Evolutionary conservation across 371 early-diverging fungal species (phyloP), one percentile per base, ranked within the genome.

Genomic region (Saksenaea oblongispora): DNA sequence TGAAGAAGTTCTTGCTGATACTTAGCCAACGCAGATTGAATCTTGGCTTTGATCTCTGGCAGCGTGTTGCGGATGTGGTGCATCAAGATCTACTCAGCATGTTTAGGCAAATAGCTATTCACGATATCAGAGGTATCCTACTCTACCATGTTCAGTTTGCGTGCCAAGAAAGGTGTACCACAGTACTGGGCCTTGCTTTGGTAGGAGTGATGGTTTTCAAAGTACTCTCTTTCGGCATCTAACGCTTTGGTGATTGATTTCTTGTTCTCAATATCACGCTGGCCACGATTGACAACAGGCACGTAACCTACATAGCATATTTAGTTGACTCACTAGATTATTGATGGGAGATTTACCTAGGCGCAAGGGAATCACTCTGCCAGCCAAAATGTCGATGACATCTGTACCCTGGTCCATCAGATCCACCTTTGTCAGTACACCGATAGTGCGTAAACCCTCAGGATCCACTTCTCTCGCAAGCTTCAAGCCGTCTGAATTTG

Each of bases 361-460:
- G 39, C 94, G 84, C 63, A 99, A 83, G 1, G 97, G 98, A 67
- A 99, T 95, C 36, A 98, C 89, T 17, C 97, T 87, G 5, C 98
- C 98, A 18, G 98, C 97, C 65, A 99, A 86, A 69, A 99, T 96
- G 73, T 99, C 98, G 42, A 99, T 93, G 15, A 99, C 97, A 78
- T 99, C 98, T 5, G 99, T 99, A n/a, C 99, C 99, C 66, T 89
- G 87, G 79, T 99, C 99, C 99, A 99, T 99, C 63, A 99, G 80
- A 79, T 99, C 99, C 37, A 99, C 89, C 79, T 99, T 99, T 61
- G 99, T 99, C 71, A 99, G 79, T 24, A 99, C 99, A 72, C 99
- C 99, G 61, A 99, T 92, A 3, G 99, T 99, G 51, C 99, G 88
- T 31, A 92, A 80, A 63, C 98, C 98, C 56, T 99, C 97, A 7